Conservation (phyloP, 2,329 filamentous ascomycete genomes). For the Apiospora saccharicola region DNA sequence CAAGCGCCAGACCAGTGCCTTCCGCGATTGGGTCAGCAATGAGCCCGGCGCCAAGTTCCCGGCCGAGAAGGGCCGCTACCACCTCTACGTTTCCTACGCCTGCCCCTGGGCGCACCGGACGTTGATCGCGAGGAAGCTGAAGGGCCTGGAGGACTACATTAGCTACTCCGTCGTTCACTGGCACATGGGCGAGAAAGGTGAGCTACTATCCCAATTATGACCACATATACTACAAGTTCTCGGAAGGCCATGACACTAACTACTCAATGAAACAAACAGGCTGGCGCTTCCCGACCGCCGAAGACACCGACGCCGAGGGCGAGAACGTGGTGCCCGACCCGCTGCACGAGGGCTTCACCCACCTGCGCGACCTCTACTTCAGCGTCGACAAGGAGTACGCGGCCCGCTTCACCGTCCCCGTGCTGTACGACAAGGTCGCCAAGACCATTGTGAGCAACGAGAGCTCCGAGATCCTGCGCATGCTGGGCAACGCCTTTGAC, state of each 20-base stretch:
- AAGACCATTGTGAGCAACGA: conserved; percentile 89
- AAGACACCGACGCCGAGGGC: conserved; percentile 62
- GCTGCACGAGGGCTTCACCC: conserved; percentile 71
- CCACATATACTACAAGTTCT: no score
- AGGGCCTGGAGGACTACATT: conserved; percentile 89
- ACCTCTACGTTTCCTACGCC: conserved; percentile 93
- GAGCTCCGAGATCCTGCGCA: conserved; percentile 90
- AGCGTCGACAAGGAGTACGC: conserved; percentile 73
- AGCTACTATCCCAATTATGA: conserved; percentile 22
- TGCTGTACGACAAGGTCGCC: conserved; percentile 80
- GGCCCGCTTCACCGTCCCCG: conserved; percentile 87
- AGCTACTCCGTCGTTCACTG: conserved; percentile 86
- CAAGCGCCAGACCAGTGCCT: conserved; percentile 85
- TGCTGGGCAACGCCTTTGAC: conserved; percentile 87
- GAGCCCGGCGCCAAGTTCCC: conserved; percentile 78
- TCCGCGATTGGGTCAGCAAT: conserved; percentile 81
- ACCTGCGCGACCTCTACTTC: conserved; percentile 84
- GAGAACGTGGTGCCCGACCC: conserved; percentile 73
- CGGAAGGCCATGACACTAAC: background rate
- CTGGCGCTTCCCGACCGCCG: conserved; percentile 81
- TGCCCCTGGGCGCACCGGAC: conserved; percentile 94
- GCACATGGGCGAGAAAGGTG: conserved; percentile 73
- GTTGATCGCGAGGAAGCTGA: conserved; percentile 86
- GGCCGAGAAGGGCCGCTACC: conserved; percentile 88
- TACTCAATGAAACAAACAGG: conserved; percentile 53